phyloP scores from a whole-genome alignment of 306 rosid genomes.

The Ammopiptanthus mongolicus region DNA sequence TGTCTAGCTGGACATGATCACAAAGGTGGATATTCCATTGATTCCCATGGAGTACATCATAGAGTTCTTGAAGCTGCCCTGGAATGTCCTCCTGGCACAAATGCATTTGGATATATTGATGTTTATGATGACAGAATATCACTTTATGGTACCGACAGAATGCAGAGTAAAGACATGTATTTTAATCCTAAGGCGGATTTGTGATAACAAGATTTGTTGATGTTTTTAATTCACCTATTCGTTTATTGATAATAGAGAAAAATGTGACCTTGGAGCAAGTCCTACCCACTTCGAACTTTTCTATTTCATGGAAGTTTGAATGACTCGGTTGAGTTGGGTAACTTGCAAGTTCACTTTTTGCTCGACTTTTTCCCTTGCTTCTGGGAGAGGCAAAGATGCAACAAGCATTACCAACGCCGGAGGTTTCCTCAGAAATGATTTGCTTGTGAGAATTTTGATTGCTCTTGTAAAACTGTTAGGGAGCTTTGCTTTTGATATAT shows the following conservation, averaged over 20 bases:
- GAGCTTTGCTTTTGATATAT: not conserved
- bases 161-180: conserved; percentile 54
- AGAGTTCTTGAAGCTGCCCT: conserved; percentile 89
- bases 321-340: not conserved
- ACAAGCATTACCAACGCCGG: not conserved
- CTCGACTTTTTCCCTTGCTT: not conserved
- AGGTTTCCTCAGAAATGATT: conserved; percentile 3
- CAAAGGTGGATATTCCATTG: conserved; percentile 71
- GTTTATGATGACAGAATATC: conserved; percentile 59
- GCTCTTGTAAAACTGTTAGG: conserved; percentile 2
- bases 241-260: conserved; percentile 4
- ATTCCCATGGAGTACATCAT: conserved; percentile 82
- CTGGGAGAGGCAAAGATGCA: not conserved
- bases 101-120: conserved; percentile 67
- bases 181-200: conserved; percentile 41
- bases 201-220: conserved; percentile 1
- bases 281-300: not conserved
- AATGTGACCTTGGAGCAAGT: not conserved
- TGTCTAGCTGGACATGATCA: conserved; percentile 87
- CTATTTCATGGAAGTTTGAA: not conserved
- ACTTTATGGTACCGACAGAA: conserved; percentile 64
- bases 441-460: conserved; percentile 3
- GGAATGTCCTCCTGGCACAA: conserved; percentile 80
- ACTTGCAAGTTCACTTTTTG: conserved; percentile 7
- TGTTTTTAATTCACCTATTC: conserved; percentile 1